phyloP scores from a whole-genome alignment of 2,329 filamentous ascomycete species.

The Trichoderma brevicompactum region DNA sequence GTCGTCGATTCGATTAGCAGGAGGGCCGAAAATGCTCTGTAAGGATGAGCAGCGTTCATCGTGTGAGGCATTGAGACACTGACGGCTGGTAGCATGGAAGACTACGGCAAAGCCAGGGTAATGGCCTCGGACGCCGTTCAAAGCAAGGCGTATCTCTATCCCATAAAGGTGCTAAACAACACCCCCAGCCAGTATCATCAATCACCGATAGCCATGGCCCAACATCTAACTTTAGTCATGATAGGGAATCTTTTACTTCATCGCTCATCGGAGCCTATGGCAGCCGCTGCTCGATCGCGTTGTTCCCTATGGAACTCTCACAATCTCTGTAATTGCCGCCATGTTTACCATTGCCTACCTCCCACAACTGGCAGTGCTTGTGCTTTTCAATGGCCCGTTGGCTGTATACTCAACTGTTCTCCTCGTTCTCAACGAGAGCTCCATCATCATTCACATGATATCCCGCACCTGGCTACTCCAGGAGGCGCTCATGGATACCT shows the following conservation, averaged over 20 bases:
- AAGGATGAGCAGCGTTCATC: slow-evolving; percentile 27
- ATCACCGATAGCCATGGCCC: not conserved
- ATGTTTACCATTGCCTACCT: slow-evolving; percentile 91
- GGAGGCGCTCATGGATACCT: slow-evolving; percentile 84
- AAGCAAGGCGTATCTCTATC: slow-evolving; percentile 84
- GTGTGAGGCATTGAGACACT: not conserved
- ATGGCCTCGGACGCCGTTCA: slow-evolving; percentile 70
- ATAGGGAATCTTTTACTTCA: slow-evolving; percentile 65
- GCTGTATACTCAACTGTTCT: slow-evolving; percentile 74
- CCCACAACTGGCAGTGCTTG: slow-evolving; percentile 80
- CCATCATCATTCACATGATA: slow-evolving; percentile 60
- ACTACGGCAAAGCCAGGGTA: slow-evolving; percentile 67
- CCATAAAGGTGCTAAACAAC: slow-evolving; percentile 63
- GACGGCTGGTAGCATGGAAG: slow-evolving; percentile 59
- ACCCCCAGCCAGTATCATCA: too few species aligned
- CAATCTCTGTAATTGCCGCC: slow-evolving; percentile 69
- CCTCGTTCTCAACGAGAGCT: slow-evolving; percentile 67
- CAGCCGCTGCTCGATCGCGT: slow-evolving; percentile 61
- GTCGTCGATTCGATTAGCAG: slow-evolving; percentile 47
- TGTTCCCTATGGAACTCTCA: slow-evolving; percentile 68
- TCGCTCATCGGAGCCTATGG: slow-evolving; percentile 61
- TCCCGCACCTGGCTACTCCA: slow-evolving; percentile 76
- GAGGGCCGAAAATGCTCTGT: slow-evolving; percentile 58
- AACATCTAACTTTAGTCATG: not conserved
- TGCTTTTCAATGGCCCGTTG: slow-evolving; percentile 83